Percentiles rank a stretch among this genome's conserved stretches.
phyloP scores from a whole-genome alignment of 352 stramenopile species.

The Globisporangium parvum region DNA sequence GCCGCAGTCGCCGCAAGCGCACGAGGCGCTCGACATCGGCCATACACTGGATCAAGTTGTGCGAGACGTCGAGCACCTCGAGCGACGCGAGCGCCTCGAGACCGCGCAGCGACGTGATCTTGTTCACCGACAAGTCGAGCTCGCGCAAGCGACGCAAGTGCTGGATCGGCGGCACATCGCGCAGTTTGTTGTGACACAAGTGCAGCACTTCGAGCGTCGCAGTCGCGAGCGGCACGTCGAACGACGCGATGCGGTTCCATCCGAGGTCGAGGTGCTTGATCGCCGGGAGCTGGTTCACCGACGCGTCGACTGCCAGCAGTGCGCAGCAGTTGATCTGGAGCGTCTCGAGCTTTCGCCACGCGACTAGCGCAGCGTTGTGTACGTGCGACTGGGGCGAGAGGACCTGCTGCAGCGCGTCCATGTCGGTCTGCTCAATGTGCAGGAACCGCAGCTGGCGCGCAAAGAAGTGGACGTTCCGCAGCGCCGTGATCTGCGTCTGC shows the following conservation, averaged over 20 bases:
- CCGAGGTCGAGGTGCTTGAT: conserved; percentile 53
- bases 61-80: conserved; percentile 60
- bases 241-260: conserved; percentile 59
- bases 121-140: conserved; percentile 68
- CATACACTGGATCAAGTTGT: conserved; percentile 57
- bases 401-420: conserved; percentile 36
- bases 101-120: conserved; percentile 45
- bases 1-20: conserved; percentile 28
- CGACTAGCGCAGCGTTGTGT: not conserved
- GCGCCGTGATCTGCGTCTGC: conserved; percentile 28
- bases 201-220: conserved; percentile 40
- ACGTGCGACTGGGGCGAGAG: conserved; percentile 20
- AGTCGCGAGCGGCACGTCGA: conserved; percentile 25
- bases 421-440: conserved; percentile 60
- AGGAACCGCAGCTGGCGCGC: conserved; percentile 53
- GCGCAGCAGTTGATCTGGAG: conserved; percentile 68
- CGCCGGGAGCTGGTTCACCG: conserved; percentile 39
- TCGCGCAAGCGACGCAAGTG: conserved; percentile 30
- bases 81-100: conserved; percentile 38
- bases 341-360: conserved; percentile 44
- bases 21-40: conserved; percentile 47
- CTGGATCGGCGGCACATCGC: conserved; percentile 33
- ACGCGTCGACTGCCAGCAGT: conserved; percentile 41
- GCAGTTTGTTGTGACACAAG: conserved; percentile 69
- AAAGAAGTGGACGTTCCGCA: conserved; percentile 68